These are phyloP conservation scores for Scolecobasidium constrictum DNA, from an alignment of 2,329 filamentous ascomycete genomes.

Conservation along the genomic window DNA sequence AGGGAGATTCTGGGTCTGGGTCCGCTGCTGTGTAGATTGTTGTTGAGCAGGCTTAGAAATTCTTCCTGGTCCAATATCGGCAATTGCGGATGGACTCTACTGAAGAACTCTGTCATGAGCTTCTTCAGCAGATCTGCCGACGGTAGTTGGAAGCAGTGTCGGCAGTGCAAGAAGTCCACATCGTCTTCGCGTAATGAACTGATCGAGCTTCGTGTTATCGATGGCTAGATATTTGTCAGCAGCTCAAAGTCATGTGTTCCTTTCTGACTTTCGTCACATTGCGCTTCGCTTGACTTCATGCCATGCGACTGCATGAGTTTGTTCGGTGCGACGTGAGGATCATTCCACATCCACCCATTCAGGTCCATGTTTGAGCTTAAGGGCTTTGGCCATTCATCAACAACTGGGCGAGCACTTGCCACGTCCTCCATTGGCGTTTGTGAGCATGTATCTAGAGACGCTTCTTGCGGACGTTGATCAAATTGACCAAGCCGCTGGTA, in stretches of 20 bases:
- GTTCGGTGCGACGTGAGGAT: background rate
- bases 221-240: background rate
- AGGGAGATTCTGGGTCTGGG: background rate
- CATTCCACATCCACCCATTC: background rate
- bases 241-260: background rate
- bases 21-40: background rate
- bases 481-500: background rate
- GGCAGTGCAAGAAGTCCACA: background rate
- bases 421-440: background rate
- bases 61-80: background rate
- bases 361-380: background rate
- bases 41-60: background rate
- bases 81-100: background rate
- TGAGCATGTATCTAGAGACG: background rate
- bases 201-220: background rate
- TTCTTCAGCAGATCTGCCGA: background rate
- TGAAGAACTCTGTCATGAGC: background rate
- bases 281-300: background rate
- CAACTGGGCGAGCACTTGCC: background rate
- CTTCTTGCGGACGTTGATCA: background rate
- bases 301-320: background rate
- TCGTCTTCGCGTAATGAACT: background rate
- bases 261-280: background rate
- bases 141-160: background rate
- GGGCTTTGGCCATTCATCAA: background rate